Evolutionary conservation across 495 filamentous ascomycete genomes (phyloP), one percentile per base, ranked within the genome.

Genomic region (Thermochaetoides thermophila): DNA sequence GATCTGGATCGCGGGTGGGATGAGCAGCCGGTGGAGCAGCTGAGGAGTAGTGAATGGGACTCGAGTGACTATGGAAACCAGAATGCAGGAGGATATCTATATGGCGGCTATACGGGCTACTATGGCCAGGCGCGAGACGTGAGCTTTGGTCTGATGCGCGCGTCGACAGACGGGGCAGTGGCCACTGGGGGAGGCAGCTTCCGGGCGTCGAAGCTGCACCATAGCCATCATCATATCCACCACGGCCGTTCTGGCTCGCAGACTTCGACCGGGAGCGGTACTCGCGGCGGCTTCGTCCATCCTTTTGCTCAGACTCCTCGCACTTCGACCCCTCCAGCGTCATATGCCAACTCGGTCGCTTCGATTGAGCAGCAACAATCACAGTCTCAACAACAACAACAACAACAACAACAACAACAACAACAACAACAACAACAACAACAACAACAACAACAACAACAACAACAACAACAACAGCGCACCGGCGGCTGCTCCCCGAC

Each of bases 301-400:
- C 67, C 68, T 11, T 73, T 70, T 43, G 64, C 68, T 37, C 68
- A 73, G 42, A 69, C 58, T 0, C 68, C 68, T 24, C 60, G 63
- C n/a, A 69, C 63, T 5, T 64, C 66, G 12, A 73, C 67, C 35
- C 68, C 68, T 23, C 68, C 68, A 32, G 26, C 59, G 35, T 68
- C 65, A 18, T 70, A 69, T 45, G 60, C 63, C 17, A 64, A 62
- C 41, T 71, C 66, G 16, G 45, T 63, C 8, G 58, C 59, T 1
- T 64, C 62, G 7, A 56, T 68, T 34, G 60, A 60, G 42, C 50
- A 57, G n/a, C n/a, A n/a, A n/a, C n/a, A n/a, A n/a, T n/a, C n/a
- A n/a, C n/a, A n/a, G n/a, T n/a, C n/a, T n/a, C n/a, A n/a, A n/a
- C n/a, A n/a, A n/a, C n/a, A n/a, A n/a, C n/a, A n/a, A n/a, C n/a